Evolutionary conservation across 1,139 yeast species (phyloP).

Genomic region (Nakaseomyces nivariensis): DNA sequence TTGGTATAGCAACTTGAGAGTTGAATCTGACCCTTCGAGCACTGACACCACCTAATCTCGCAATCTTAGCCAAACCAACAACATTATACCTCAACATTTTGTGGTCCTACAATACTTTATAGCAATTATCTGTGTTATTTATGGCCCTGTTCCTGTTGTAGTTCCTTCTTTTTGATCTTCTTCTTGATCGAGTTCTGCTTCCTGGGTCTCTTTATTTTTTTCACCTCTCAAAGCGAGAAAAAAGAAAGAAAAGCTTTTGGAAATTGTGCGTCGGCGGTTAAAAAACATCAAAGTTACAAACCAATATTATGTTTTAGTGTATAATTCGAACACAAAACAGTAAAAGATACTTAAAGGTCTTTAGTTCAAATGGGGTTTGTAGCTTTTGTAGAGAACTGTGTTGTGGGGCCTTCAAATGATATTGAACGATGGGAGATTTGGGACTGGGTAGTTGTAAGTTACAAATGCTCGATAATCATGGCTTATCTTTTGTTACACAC

Average conservation of each 20-base stretch:
- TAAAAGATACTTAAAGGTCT: not conserved
- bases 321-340: too few species aligned
- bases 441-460: constrained; percentile 9
- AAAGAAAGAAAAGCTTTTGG: not conserved
- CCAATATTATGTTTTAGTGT: too few species aligned
- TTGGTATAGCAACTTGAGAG: not conserved
- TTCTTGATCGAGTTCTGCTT: not conserved
- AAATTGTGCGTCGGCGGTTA: too few species aligned
- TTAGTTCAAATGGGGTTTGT: constrained; percentile 10
- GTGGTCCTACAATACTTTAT: too few species aligned
- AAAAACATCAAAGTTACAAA: too few species aligned
- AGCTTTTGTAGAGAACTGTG: constrained; percentile 13
- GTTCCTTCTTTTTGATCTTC: too few species aligned
- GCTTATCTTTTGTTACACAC: constrained; percentile 8
- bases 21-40: not conserved
- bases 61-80: not conserved
- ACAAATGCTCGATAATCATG: constrained; percentile 7
- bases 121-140: too few species aligned
- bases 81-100: not conserved
- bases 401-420: constrained; percentile 13
- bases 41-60: not conserved
- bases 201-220: too few species aligned
- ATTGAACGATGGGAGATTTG: constrained; percentile 7
- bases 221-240: not conserved
- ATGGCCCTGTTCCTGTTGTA: too few species aligned